These are phyloP conservation scores for Penicillium sp. DNA, from an alignment of 2,329 filamentous ascomycete genomes.

Conservation along the genomic window DNA sequence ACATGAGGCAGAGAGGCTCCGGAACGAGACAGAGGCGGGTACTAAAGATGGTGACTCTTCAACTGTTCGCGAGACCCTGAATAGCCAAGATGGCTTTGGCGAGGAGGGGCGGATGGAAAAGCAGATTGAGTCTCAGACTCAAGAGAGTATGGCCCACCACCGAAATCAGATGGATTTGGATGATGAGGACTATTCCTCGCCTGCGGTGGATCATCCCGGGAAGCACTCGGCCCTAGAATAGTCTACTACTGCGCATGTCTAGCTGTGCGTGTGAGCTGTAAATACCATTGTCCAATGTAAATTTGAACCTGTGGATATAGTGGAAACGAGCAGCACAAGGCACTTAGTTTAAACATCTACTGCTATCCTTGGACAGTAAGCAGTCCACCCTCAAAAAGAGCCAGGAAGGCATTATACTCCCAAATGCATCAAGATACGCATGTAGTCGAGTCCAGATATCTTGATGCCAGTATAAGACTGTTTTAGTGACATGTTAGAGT, in stretches of 20 bases:
- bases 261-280: background rate
- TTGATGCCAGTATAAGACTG: too few species aligned
- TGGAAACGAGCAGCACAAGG: too few species aligned
- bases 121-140: constrained; percentile 29
- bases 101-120: constrained; percentile 27
- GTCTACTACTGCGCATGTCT: background rate
- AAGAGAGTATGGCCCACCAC: constrained; percentile 22
- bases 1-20: constrained; percentile 34
- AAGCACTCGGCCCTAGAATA: constrained; percentile 18
- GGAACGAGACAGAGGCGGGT: constrained; percentile 29
- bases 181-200: constrained; percentile 18
- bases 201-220: constrained; percentile 13
- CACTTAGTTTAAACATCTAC: too few species aligned
- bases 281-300: background rate
- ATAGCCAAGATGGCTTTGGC: constrained; percentile 19
- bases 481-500: too few species aligned
- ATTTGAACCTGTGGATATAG: background rate
- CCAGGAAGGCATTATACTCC: too few species aligned
- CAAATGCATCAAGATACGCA: too few species aligned
- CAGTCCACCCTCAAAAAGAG: too few species aligned
- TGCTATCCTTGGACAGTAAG: too few species aligned
- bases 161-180: constrained; percentile 22
- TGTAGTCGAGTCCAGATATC: too few species aligned
- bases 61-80: constrained; percentile 14
- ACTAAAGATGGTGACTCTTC: constrained; percentile 17